Evolutionary conservation across 1,139 yeast genomes (phyloP), one percentile per base, ranked within the genome.

Genomic region (Lodderomyces beijingensis): DNA sequence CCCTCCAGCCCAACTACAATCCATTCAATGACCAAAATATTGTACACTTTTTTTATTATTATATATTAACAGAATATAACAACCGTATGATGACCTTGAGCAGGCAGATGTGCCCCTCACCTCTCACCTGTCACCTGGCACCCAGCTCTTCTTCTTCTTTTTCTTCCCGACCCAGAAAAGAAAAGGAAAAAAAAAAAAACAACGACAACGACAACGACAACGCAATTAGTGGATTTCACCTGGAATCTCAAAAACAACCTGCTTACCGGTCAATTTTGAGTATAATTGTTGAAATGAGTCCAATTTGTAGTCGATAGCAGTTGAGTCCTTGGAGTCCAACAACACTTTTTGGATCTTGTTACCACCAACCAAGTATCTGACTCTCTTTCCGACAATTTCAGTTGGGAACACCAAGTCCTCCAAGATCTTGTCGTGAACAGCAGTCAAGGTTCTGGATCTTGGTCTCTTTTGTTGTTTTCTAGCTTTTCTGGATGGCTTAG

Each of bases 391-490:
- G 57, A 85, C 79, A 61, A 91, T 91, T 78, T 91, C 97, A 58
- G 97, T 89, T 72, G 98, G 98, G 96, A 84, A 91, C 54, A 93
- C 98, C 65, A 91, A 80, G 74, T 91, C 98, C 74, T 91, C 98
- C 70, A 91, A 87, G 74, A 91, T 77, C 73, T 88, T 87, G 77
- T 91, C 97, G 74, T 91, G 98, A 55, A 91, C 98, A 62, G 97
- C 88, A 59, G 96, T 81, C 72, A 91, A 81, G 62, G 98, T 91
- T 84, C 98, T 88, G 60, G 97, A 89, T 79, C 96, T 86, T 71
- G 98, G 98, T 81, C 98, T 91, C 91, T 91, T 89, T 79, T 91
- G 98, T 59, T 72, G 75, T 70, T 82, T 84, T 79, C 89, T 85
- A 46, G 96, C 79, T 75, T 89, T 83, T 62, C 85, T 81, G 56